Base-by-base conservation (phyloP, 441 rosid species). In the Biscutella laevigata region DNA sequence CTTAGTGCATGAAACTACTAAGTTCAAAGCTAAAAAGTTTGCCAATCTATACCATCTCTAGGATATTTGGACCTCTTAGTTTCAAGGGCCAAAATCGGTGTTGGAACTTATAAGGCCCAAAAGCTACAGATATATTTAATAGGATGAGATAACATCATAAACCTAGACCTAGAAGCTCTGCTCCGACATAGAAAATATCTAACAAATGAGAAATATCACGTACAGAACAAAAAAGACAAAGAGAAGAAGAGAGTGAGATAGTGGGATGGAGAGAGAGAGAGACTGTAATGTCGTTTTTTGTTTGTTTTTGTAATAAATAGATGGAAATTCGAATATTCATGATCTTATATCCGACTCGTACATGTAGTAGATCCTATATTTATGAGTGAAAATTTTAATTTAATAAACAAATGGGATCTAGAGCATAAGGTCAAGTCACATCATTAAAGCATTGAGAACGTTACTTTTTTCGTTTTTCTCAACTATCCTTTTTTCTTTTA, bases 391-490 rank as follows among this genome's bases (percentile, higher is more conserved):
- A n/a, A n/a, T n/a, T n/a, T n/a, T n/a, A n/a, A n/a, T n/a, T n/a
- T n/a, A n/a, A n/a, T n/a, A 15, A 26, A 47, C n/a, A n/a, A 17
- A 10, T 34, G 63, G 33, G 34, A 56, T 49, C 45, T 40, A 40
- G 32, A 40, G 69, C 45, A 56, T 41, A 48, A 30, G 28, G 51
- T 55, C 51, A 64, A 57, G 69, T 64, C 62, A 48, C 62, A 40
- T 48, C 69, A 34, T 40, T 33, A 64, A 48, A 64, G 63, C 46
- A 13, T 19, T 1, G n/a, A 7, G 37, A 64, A 40, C 69, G 53
- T 64, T 64, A 57, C 63, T 64, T 50, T 46, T 57, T 41, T 27
- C 26, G 21, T 26, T 49, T 44, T 57, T 51, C 36, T 42, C 64
- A 57, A 34, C 59, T 6, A 47, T 57, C 49, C 29, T 28, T 58